A percentile compares a stretch with the other conserved stretches of the same genome.
Conservation (phyloP, 2,329 filamentous ascomycete genomes). For the Verticillium isaacii region DNA sequence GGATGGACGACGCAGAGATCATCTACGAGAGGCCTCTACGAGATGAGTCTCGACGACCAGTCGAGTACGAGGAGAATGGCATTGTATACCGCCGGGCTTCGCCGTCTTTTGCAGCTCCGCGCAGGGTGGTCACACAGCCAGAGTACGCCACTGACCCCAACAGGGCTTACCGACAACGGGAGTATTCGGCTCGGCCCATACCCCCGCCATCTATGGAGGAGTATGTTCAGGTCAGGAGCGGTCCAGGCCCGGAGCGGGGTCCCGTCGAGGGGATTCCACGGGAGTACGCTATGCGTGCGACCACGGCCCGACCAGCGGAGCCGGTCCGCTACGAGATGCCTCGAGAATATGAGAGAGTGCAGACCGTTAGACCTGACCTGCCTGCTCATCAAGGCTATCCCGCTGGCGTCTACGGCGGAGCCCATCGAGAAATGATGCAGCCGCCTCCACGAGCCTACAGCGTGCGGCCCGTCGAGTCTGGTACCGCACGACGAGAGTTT, state of each 20-base stretch:
- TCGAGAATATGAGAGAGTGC: conserved; percentile 37
- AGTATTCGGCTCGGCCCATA: conserved; percentile 50
- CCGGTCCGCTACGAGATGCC: conserved; percentile 34
- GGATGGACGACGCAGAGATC: conserved; percentile 45
- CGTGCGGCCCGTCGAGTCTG: conserved; percentile 25
- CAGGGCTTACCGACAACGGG: conserved; percentile 51
- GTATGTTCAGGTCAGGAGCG: conserved; percentile 31
- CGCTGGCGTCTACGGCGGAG: conserved; percentile 31
- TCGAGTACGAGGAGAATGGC: conserved; percentile 42
- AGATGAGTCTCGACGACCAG: conserved; percentile 45
- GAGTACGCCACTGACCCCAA: conserved; percentile 51
- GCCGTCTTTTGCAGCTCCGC: conserved; percentile 42
- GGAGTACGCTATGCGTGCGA: conserved; percentile 49
- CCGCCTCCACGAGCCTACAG: conserved; percentile 20
- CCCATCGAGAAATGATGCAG: conserved; percentile 25
- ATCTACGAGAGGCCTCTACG: conserved; percentile 63
- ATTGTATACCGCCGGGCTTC: conserved; percentile 46
- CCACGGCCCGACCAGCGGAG: conserved; percentile 54
- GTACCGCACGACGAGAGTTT: conserved; percentile 29
- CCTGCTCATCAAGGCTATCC: conserved; percentile 37
- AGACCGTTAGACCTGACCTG: conserved; percentile 34
- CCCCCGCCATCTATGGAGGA: conserved; percentile 32
- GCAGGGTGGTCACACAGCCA: conserved; percentile 58
- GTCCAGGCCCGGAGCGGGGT: conserved; percentile 29
- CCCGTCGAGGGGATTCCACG: conserved; percentile 41